Conservation (phyloP, 1,284 basidiomycete species). For the Trichosporon coremiiforme region DNA sequence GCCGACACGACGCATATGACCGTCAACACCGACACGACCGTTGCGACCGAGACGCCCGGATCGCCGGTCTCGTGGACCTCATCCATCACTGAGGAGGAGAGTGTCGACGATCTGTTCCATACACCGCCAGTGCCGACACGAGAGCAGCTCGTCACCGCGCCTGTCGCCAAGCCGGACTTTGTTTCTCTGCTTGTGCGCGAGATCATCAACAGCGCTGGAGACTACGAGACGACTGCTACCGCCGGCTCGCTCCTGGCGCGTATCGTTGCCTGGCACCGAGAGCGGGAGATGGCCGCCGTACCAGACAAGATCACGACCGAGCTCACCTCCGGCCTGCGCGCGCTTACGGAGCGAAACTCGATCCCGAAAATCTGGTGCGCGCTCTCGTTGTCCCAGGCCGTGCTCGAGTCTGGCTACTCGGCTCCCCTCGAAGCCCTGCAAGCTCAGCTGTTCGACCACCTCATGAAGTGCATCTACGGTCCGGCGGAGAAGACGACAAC, state of each 20-base stretch:
- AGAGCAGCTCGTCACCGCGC: slow-evolving; percentile 15
- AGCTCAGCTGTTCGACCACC: slow-evolving; percentile 11
- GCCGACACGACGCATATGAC: slow-evolving; percentile 9
- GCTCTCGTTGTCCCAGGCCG: slow-evolving; percentile 1
- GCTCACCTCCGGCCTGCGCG: slow-evolving; percentile 4
- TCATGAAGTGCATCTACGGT: slow-evolving; percentile 11
- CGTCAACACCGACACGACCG: slow-evolving; percentile 14
- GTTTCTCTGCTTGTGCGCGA: slow-evolving; percentile 3
- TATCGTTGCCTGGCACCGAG: slow-evolving; percentile 7
- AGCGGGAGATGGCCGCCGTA: slow-evolving; percentile 15
- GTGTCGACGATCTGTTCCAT: neutral
- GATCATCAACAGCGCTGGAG: slow-evolving; percentile 4
- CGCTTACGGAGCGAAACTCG: slow-evolving; percentile 13
- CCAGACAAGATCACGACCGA: slow-evolving; percentile 6
- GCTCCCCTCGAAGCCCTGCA: slow-evolving; percentile 11
- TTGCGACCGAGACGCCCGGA: neutral
- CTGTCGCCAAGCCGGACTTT: slow-evolving; percentile 7
- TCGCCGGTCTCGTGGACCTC: slow-evolving; percentile 7
- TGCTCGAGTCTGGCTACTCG: slow-evolving; percentile 11
- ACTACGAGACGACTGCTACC: slow-evolving; percentile 8
- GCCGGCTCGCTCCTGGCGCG: slow-evolving; percentile 6
- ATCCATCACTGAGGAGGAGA: slow-evolving; percentile 11
- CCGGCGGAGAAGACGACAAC: slow-evolving; percentile 17
- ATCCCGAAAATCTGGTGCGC: slow-evolving; percentile 15
- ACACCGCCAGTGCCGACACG: slow-evolving; percentile 2